phyloP scores from a whole-genome alignment of 2,329 filamentous ascomycete species.

The Botryotinia calthae region DNA sequence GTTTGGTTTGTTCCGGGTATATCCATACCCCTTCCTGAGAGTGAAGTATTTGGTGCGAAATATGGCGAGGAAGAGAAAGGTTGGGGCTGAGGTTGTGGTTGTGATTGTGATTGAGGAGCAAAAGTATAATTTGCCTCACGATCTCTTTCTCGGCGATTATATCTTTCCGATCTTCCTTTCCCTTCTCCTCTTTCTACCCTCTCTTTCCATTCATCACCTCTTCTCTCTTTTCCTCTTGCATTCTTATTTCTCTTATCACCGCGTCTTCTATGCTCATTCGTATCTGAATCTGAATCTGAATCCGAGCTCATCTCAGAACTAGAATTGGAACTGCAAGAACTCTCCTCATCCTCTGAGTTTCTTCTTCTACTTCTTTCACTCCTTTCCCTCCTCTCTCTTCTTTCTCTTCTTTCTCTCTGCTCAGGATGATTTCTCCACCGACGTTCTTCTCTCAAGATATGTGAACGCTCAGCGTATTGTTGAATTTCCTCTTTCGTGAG shows the following conservation, averaged over 20 bases:
- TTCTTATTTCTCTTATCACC: background rate
- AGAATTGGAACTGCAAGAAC: background rate
- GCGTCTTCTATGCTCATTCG: background rate
- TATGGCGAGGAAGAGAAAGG: background rate
- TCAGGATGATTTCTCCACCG: conserved; percentile 17
- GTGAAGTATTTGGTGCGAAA: background rate
- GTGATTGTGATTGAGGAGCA: background rate
- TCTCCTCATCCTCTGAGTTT: background rate
- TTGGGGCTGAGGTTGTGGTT: background rate
- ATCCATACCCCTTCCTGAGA: background rate
- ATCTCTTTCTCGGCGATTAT: background rate
- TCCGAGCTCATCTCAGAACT: background rate
- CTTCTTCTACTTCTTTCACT: background rate
- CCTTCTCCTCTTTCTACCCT: background rate
- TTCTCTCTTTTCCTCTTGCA: background rate
- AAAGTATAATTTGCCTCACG: background rate
- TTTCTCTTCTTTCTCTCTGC: background rate
- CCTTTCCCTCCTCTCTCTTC: background rate
- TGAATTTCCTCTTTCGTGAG: conserved; percentile 52
- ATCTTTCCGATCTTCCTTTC: background rate
- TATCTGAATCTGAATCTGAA: background rate
- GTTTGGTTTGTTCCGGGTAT: background rate
- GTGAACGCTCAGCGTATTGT: conserved; percentile 46
- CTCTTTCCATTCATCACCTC: background rate
- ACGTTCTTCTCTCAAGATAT: conserved; percentile 40